A percentile compares a stretch with the other conserved stretches of the same genome.
These are phyloP conservation scores for Kazachstania sp. DNA, from an alignment of 1,139 yeast species.

Conservation along the genomic window DNA sequence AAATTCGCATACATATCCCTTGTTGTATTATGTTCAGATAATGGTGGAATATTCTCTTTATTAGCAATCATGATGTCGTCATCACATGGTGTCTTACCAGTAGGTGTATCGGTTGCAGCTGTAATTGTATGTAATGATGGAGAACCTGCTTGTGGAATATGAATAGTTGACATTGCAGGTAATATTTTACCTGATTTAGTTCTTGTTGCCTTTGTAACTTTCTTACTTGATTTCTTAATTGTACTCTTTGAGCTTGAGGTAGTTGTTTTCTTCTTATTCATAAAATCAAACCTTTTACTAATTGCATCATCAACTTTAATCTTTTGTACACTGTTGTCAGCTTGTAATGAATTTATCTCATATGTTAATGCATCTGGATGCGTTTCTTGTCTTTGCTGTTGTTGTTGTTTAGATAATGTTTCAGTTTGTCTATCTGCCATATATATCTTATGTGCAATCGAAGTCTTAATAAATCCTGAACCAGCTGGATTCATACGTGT, in stretches of 20 bases:
- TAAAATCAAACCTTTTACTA: slow-evolving; percentile 30
- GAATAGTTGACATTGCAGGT: slow-evolving; percentile 6
- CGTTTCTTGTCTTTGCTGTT: slow-evolving; percentile 4
- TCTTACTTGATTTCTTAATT: slow-evolving; percentile 1
- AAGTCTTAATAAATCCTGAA: slow-evolving; percentile 32
- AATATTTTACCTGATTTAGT: not conserved
- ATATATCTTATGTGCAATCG: slow-evolving; percentile 36
- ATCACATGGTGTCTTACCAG: slow-evolving; percentile 5
- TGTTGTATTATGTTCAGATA: slow-evolving; percentile 1
- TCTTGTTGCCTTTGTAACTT: not conserved
- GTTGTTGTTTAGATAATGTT: slow-evolving; percentile 6
- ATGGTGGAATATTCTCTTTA: slow-evolving; percentile 30
- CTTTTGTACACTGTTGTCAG: slow-evolving; percentile 21
- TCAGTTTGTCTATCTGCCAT: slow-evolving; percentile 33
- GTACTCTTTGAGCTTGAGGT: slow-evolving; percentile 11
- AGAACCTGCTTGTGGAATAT: not conserved
- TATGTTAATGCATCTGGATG: slow-evolving; percentile 13
- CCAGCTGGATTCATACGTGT: slow-evolving; percentile 9
- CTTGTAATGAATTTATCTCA: slow-evolving; percentile 22
- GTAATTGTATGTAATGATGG: not conserved
- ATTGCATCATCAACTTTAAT: slow-evolving; percentile 25
- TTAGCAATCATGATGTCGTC: slow-evolving; percentile 9
- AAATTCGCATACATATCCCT: slow-evolving; percentile 14
- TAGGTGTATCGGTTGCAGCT: not conserved
- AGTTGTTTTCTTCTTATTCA: slow-evolving; percentile 22